A percentile compares a stretch with the other conserved stretches of the same genome.
These are phyloP conservation scores for Linum lewisii DNA, from an alignment of 345 rosid species.

Conservation along the genomic window DNA sequence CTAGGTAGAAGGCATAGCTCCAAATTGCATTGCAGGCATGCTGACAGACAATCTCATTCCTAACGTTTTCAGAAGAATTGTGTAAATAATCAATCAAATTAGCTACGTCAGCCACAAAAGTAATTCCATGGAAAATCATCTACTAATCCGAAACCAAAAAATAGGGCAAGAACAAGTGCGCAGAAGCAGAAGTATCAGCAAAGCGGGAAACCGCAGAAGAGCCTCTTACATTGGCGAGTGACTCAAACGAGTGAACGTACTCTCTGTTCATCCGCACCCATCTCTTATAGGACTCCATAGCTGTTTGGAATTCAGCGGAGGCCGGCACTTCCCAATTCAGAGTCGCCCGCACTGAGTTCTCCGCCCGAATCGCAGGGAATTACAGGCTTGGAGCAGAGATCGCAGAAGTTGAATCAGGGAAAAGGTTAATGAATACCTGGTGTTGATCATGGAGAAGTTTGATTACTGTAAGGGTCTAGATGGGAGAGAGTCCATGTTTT, in stretches of 20 bases:
- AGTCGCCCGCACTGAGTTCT: not conserved
- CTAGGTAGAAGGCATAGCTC: not conserved
- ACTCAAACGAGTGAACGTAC: conserved; percentile 77
- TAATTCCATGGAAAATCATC: too few relatives aligned
- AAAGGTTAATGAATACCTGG: not conserved
- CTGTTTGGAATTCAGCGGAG: too few relatives aligned
- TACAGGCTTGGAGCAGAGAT: conserved; percentile 6
- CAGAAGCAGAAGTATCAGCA: not conserved
- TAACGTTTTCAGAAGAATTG: too few relatives aligned
- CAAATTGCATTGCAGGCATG: not conserved
- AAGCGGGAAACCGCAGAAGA: not conserved
- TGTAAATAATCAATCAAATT: too few relatives aligned
- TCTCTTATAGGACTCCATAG: conserved; percentile 80
- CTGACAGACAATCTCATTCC: too few relatives aligned
- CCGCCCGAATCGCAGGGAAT: not conserved
- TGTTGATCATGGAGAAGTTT: not conserved
- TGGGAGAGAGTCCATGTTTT: not conserved
- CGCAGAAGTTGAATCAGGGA: conserved; percentile 9
- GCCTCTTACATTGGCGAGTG: conserved; percentile 76
- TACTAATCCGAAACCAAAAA: too few relatives aligned
- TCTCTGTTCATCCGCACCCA: conserved; percentile 89
- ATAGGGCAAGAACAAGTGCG: not conserved
- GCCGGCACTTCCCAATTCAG: not conserved
- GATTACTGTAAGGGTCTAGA: too few relatives aligned
- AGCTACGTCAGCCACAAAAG: too few relatives aligned